A percentile compares a stretch with the other conserved stretches of the same genome.
Conservation (phyloP, 352 stramenopile species). For the Phytophthora pluvialis region DNA sequence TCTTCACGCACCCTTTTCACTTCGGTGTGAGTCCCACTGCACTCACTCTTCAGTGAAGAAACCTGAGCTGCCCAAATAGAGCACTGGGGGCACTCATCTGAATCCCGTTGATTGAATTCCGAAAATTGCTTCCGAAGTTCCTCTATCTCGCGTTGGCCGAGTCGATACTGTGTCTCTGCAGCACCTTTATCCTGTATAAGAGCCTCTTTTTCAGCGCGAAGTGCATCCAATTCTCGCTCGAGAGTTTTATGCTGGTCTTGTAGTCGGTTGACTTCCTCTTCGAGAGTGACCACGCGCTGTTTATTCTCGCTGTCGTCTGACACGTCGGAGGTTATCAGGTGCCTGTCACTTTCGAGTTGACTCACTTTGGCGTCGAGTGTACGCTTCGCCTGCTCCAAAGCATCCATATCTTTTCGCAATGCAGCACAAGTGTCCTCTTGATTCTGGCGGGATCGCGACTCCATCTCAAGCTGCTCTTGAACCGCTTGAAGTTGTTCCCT, state of each 20-base stretch:
- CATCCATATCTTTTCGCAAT: slow-evolving; percentile 19
- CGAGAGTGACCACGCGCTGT: slow-evolving; percentile 21
- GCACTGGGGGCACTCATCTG: slow-evolving; percentile 20
- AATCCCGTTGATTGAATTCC: slow-evolving; percentile 1
- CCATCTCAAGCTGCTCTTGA: slow-evolving; percentile 21
- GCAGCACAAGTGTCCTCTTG: slow-evolving; percentile 22
- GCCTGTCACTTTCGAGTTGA: slow-evolving; percentile 37
- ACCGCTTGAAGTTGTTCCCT: slow-evolving; percentile 25
- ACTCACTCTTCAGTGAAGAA: slow-evolving; percentile 24
- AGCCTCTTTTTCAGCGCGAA: slow-evolving; percentile 22
- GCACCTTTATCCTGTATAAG: slow-evolving; percentile 17
- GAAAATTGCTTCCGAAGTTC: slow-evolving; percentile 17
- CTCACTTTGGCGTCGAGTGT: slow-evolving; percentile 19
- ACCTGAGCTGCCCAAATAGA: slow-evolving; percentile 21
- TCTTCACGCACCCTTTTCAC: slow-evolving; percentile 22
- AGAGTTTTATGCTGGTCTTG: slow-evolving; percentile 17
- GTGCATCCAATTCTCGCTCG: slow-evolving; percentile 22
- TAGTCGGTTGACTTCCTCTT: slow-evolving; percentile 37
- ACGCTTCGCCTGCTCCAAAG: slow-evolving; percentile 29
- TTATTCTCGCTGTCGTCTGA: slow-evolving; percentile 13
- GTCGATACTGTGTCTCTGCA: slow-evolving; percentile 9
- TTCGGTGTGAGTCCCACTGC: slow-evolving; percentile 8
- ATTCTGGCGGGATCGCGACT: slow-evolving; percentile 18
- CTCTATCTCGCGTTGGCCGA: slow-evolving; percentile 15
- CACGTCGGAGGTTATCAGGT: slow-evolving; percentile 16